Evolutionary conservation across 2,329 filamentous ascomycete species (phyloP), one percentile per base, ranked within the genome.

Genomic region (Anisogramma anomala): DNA sequence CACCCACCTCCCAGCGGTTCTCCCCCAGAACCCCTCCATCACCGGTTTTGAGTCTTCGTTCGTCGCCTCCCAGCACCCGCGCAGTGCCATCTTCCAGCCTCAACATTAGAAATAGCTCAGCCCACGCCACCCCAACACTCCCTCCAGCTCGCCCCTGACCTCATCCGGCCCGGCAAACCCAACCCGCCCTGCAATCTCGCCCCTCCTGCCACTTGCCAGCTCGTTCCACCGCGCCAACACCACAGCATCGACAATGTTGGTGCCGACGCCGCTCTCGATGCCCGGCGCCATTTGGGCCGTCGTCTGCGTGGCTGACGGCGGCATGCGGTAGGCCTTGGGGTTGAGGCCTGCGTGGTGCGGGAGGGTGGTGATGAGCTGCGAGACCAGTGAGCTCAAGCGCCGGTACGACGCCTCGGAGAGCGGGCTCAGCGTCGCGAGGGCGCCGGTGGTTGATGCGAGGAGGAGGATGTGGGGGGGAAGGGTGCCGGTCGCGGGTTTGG

Each of bases 341-440:
- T 96, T 96, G 36, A 95, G 68, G 0, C 84, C 86, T 6, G 79
- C 84, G 4, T 82, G 66, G 48, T 87, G 79, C 32, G 84, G 79
- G 6, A 95, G 72, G 0, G 80, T 78, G 25, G 79, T 84, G 7
- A 79, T 70, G 1, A 98, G 69, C 56, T 93, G 87, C 3, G 80
- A 83, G 34, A 88, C 76, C 3, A 98, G 68, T 2, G 84, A 85
- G 3, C 79, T 79, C 3, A 98, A 72, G 0, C 88, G 81, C 1
- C 91, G 81, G 62, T 96, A 96, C 9, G 79, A 71, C 5, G 80
- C 69, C 59, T 96, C 89, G 0, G 79, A 68, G 1, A 96, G 67
- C 0, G 89, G 78, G 0, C 82, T 83, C 8, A 98, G 69, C 7
- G 88, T 68, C 0, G 83, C 77, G 10, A 96, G 62, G 15, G 81